Evolutionary conservation across 305 asterid genomes (phyloP).

Genomic region (Fraxinus ornus): DNA sequence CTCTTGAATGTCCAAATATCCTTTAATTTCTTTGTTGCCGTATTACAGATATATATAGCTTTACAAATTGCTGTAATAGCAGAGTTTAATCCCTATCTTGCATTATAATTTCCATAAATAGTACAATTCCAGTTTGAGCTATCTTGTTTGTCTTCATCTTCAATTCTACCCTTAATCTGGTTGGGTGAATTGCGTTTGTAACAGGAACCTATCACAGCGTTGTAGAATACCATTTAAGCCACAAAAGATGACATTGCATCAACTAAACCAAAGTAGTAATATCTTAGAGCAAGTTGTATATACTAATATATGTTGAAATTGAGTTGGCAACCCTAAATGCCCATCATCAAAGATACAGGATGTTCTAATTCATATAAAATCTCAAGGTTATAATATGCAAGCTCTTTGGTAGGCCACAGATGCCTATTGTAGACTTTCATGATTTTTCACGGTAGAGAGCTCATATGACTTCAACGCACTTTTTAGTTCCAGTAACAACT

Average conservation of each 20-base stretch:
- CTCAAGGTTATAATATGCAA: neutral
- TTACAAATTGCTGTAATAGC: neutral
- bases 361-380: neutral
- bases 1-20: neutral
- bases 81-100: neutral
- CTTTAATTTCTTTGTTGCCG: neutral
- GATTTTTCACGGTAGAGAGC: neutral
- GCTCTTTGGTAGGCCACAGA: neutral
- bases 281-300: neutral
- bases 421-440: neutral
- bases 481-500: neutral
- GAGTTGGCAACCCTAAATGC: conserved; percentile 4
- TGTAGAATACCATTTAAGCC: conserved; percentile 8
- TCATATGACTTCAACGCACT: neutral
- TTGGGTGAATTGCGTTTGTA: neutral
- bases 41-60: neutral
- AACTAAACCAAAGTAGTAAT: neutral
- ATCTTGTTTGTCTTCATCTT: neutral
- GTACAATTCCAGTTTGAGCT: neutral
- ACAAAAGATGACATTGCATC: conserved; percentile 6
- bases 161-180: neutral
- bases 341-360: conserved; percentile 12
- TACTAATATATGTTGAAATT: neutral
- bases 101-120: neutral
- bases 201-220: neutral